Evolutionary conservation across 2,329 filamentous ascomycete genomes (phyloP).

Genomic region (Neofusicoccum laricinum): DNA sequence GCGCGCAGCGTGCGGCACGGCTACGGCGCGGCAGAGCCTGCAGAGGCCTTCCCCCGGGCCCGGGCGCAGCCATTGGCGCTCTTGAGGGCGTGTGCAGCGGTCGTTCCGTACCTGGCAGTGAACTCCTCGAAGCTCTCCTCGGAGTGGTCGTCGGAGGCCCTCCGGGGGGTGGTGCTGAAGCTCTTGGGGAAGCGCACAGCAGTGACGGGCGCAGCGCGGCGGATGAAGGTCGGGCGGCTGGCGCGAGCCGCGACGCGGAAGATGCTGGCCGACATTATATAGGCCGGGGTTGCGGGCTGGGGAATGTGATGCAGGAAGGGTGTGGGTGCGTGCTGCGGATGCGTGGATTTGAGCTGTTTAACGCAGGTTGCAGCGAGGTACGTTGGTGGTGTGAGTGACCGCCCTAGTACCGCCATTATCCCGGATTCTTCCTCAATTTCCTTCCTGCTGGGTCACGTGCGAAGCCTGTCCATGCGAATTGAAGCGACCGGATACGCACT

Average conservation of each 20-base stretch:
- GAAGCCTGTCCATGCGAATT: not conserved
- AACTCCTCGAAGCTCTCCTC: constrained; percentile 99
- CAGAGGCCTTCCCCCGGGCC: not conserved
- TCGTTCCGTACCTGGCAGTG: constrained; percentile 74
- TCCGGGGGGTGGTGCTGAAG: constrained; percentile 52
- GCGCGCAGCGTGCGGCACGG: not conserved
- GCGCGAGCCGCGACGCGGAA: constrained; percentile 68
- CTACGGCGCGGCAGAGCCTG: constrained; percentile 5
- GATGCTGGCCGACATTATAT: constrained; percentile 63
- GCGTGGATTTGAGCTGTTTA: constrained; percentile 15
- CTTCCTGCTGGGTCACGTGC: constrained; percentile 1
- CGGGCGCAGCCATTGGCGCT: constrained; percentile 7
- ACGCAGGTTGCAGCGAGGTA: constrained; percentile 12
- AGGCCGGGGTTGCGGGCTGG: constrained; percentile 19
- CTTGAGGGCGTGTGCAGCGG: not conserved
- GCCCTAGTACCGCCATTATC: constrained; percentile 2
- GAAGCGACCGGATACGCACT: not conserved
- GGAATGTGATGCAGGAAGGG: constrained; percentile 15
- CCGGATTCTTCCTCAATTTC: constrained; percentile 14
- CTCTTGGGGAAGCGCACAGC: constrained; percentile 21
- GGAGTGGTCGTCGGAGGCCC: constrained; percentile 56
- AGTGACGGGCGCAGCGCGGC: constrained; percentile 52
- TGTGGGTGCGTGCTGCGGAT: constrained; percentile 26
- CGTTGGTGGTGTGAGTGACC: constrained; percentile 13
- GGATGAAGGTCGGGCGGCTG: constrained; percentile 53